Conservation (phyloP, 2,329 filamentous ascomycete species). For the Plenodomus tracheiphilus region DNA sequence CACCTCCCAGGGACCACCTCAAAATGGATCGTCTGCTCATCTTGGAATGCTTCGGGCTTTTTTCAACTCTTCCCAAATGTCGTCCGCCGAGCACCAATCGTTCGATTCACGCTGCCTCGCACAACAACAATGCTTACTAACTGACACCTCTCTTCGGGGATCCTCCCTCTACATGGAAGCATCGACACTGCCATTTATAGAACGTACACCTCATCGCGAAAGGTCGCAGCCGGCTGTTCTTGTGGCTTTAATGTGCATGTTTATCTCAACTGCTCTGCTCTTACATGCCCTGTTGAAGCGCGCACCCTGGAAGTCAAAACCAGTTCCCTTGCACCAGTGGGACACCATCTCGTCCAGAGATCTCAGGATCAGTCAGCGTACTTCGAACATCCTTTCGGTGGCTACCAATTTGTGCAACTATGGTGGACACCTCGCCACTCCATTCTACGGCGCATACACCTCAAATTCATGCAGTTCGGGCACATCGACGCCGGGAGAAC, state of each 20-base stretch:
- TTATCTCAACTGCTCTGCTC: slow-evolving; percentile 16
- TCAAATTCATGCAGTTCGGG: too few species aligned
- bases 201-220: slow-evolving; percentile 13
- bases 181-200: slow-evolving; percentile 21
- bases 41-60: slow-evolving; percentile 49
- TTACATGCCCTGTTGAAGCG: slow-evolving; percentile 18
- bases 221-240: slow-evolving; percentile 18
- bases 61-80: slow-evolving; percentile 50
- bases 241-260: slow-evolving; percentile 15
- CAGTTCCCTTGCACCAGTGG: not conserved
- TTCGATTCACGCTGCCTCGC: slow-evolving; percentile 37
- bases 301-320: slow-evolving; percentile 8
- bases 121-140: slow-evolving; percentile 31
- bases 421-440: too few species aligned
- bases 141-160: slow-evolving; percentile 29
- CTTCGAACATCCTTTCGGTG: too few species aligned
- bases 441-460: too few species aligned
- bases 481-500: too few species aligned
- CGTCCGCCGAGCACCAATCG: slow-evolving; percentile 19
- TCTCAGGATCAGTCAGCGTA: not conserved
- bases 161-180: slow-evolving; percentile 15
- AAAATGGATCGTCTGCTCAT: slow-evolving; percentile 41
- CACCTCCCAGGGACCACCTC: slow-evolving; percentile 49
- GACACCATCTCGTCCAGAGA: not conserved
- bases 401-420: too few species aligned